Conservation (phyloP, 2,329 filamentous ascomycete genomes). For the Beauveria asiatica region DNA sequence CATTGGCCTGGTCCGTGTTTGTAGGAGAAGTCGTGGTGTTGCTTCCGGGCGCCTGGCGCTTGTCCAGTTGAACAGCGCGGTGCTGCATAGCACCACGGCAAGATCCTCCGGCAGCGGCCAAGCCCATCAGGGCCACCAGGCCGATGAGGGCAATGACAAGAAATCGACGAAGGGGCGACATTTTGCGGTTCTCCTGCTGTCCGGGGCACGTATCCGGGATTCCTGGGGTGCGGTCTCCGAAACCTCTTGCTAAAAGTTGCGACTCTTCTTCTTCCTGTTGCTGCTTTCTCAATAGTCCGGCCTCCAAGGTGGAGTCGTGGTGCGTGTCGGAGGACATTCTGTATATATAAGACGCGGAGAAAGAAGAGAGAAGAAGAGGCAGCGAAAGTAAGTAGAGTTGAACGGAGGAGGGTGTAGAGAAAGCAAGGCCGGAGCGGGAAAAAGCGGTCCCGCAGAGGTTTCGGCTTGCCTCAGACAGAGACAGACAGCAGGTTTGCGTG, state of each 20-base stretch:
- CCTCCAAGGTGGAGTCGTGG: constrained; percentile 6
- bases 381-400: background rate
- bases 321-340: constrained; percentile 4
- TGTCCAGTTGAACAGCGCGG: background rate
- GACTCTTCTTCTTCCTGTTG: constrained; percentile 9
- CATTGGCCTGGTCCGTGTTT: background rate
- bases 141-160: constrained; percentile 20
- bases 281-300: constrained; percentile 9
- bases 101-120: constrained; percentile 1
- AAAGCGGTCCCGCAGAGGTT: background rate
- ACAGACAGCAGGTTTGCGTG: background rate
- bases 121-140: constrained; percentile 32
- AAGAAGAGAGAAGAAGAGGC: background rate
- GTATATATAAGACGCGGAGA: background rate
- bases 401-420: background rate
- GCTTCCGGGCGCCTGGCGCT: constrained; percentile 4
- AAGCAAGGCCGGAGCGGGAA: background rate
- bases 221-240: constrained; percentile 3
- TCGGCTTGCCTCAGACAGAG: background rate
- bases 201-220: background rate
- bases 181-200: constrained; percentile 3
- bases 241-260: constrained; percentile 3
- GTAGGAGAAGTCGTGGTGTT: constrained; percentile 5
- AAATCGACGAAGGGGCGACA: constrained; percentile 4
- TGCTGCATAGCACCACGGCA: constrained; percentile 1